Evolutionary conservation across 2,329 filamentous ascomycete species (phyloP).

Genomic region (Aspergillus ochraceoroseus): DNA sequence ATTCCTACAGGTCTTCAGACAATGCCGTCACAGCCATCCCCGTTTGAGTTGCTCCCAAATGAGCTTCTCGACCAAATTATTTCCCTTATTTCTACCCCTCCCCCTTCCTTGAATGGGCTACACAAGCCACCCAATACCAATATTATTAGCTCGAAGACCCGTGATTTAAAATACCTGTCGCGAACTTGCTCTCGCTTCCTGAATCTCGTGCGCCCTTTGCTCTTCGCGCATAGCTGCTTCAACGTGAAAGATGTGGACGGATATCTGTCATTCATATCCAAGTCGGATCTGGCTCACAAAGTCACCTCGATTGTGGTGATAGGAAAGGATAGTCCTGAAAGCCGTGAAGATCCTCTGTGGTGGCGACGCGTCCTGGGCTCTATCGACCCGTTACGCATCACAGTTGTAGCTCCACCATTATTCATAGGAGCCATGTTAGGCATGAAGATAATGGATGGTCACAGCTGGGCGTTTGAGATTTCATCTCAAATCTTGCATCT

Average conservation of each 20-base stretch:
- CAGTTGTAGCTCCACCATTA: slow-evolving; percentile 57
- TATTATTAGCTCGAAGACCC: slow-evolving; percentile 39
- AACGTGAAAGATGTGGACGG: slow-evolving; percentile 32
- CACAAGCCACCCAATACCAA: slow-evolving; percentile 48
- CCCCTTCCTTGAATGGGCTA: slow-evolving; percentile 49
- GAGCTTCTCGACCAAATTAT: slow-evolving; percentile 59
- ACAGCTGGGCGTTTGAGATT: slow-evolving; percentile 61
- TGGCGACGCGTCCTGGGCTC: slow-evolving; percentile 55
- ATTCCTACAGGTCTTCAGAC: slow-evolving; percentile 14
- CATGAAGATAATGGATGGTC: slow-evolving; percentile 52
- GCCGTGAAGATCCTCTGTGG: slow-evolving; percentile 38
- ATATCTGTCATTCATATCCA: slow-evolving; percentile 40
- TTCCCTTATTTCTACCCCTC: slow-evolving; percentile 48
- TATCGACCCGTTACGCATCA: slow-evolving; percentile 52
- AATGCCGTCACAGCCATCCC: slow-evolving; percentile 21
- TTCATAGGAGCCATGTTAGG: slow-evolving; percentile 59
- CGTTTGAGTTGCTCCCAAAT: slow-evolving; percentile 50
- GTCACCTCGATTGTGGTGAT: slow-evolving; percentile 49
- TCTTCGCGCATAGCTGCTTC: slow-evolving; percentile 55
- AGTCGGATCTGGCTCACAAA: slow-evolving; percentile 32
- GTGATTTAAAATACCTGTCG: slow-evolving; percentile 54
- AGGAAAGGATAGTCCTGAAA: slow-evolving; percentile 41
- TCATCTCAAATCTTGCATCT: slow-evolving; percentile 58
- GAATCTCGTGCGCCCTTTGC: slow-evolving; percentile 47
- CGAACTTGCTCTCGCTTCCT: slow-evolving; percentile 53